Percentiles rank a stretch among this genome's conserved stretches.
phyloP scores from a whole-genome alignment of 2,329 filamentous ascomycete species.

The Penicillium griseofulvum region DNA sequence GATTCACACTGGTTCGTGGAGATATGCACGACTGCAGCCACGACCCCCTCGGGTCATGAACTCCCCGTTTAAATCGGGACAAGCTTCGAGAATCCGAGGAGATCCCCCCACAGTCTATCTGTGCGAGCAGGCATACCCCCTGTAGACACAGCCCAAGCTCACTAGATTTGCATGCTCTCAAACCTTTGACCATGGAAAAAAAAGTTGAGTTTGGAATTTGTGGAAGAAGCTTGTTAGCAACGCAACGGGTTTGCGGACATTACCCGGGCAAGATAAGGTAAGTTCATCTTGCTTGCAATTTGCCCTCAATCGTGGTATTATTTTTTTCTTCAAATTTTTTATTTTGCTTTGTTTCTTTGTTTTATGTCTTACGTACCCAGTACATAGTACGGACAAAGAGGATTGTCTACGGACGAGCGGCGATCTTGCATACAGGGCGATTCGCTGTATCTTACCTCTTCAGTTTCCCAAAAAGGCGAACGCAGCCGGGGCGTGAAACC shows the following conservation, averaged over 20 bases:
- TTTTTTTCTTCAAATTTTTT: too few species aligned
- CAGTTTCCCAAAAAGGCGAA: neutral
- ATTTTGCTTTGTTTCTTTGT: neutral
- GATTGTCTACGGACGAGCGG: neutral
- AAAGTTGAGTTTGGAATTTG: neutral
- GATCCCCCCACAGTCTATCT: slow-evolving; percentile 3
- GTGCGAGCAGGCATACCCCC: slow-evolving; percentile 6
- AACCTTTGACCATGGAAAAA: neutral
- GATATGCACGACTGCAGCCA: slow-evolving; percentile 5
- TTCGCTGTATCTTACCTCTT: neutral
- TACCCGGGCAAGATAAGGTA: neutral
- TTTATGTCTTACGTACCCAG: neutral
- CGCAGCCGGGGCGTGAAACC: neutral
- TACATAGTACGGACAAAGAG: neutral
- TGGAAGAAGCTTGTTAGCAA: slow-evolving; percentile 12
- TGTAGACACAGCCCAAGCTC: neutral
- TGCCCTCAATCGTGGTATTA: neutral
- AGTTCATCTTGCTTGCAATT: neutral
- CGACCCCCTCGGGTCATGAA: slow-evolving; percentile 1
- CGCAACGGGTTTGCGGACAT: neutral
- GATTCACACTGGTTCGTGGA: neutral
- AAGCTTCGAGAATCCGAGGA: slow-evolving; percentile 10
- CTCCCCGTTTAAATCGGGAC: slow-evolving; percentile 4
- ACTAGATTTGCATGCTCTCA: neutral
- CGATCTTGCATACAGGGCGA: neutral